Percentiles rank a stretch among this genome's conserved stretches.
Conservation (phyloP, 2,329 filamentous ascomycete species). For the Alternaria longipes region DNA sequence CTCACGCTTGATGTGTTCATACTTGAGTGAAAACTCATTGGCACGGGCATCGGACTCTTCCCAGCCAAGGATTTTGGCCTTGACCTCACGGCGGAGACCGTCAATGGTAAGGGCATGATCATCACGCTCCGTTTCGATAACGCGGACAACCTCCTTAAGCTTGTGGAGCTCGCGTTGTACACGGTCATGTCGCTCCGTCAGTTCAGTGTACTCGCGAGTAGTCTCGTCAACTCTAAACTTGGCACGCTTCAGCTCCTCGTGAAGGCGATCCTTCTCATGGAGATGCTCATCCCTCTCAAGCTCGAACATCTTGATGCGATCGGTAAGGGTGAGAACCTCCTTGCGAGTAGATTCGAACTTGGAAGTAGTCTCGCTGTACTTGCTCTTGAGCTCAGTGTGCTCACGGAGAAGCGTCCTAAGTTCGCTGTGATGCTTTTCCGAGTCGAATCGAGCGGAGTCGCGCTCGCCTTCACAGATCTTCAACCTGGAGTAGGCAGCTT, state of each 20-base stretch:
- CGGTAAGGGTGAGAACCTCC: conserved; percentile 28
- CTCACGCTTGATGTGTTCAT: conserved; percentile 37
- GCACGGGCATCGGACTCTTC: conserved; percentile 35
- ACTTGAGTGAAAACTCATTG: conserved; percentile 31
- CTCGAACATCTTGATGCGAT: conserved; percentile 36
- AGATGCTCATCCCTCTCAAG: conserved; percentile 35
- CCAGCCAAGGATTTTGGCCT: conserved; percentile 28
- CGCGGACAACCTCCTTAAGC: conserved; percentile 32
- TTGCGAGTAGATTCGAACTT: conserved; percentile 36
- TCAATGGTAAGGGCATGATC: conserved; percentile 32
- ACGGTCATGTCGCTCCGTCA: conserved; percentile 34
- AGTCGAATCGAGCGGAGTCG: conserved; percentile 30
- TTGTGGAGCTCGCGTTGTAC: conserved; percentile 33
- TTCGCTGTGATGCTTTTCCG: conserved; percentile 34
- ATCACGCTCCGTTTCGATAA: conserved; percentile 33
- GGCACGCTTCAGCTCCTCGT: conserved; percentile 34
- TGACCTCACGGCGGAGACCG: conserved; percentile 33
- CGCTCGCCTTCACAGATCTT: conserved; percentile 31
- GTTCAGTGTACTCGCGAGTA: conserved; percentile 32
- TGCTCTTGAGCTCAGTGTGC: conserved; percentile 39
- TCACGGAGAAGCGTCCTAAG: conserved; percentile 31
- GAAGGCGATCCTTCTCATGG: conserved; percentile 36
- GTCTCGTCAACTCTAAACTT: conserved; percentile 31
- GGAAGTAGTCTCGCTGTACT: conserved; percentile 23
- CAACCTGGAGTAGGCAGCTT: conserved; percentile 27